Evolutionary conservation across 2,329 filamentous ascomycete species (phyloP), one percentile per base, ranked within the genome.

Genomic region (Davidsoniella australis): DNA sequence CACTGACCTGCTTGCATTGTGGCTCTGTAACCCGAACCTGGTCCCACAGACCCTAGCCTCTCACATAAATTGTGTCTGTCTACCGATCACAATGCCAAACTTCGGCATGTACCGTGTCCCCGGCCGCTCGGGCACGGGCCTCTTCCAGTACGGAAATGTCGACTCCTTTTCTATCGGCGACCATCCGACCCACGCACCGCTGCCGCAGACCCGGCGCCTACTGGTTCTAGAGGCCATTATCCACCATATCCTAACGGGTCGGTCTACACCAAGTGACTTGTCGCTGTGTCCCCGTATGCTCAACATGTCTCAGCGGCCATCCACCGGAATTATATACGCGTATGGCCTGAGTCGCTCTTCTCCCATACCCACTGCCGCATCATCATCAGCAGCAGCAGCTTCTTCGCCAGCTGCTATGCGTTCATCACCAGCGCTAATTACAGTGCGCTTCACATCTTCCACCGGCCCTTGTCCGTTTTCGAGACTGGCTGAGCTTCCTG

Each of bases 71-170:
- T 12, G 29, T 33, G 29, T 33, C 29, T 33, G 9, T 12, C 29
- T 9, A 12, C 29, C 29, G 29, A 23, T 23, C 5, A 5, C 29
- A 10, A 46, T 46, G 44, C 38, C 44, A 38, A 46, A 39, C 33
- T 46, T 38, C 14, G 44, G 44, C 44, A 38, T 38, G 17, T 46
- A 46, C 36, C 44, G 44, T 14, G 18, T 46, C 18, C 44, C 44
- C 8, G 18, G 44, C 20, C 33, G 44, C 10, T 37, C 44, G 18
- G 44, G 38, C 12, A 24, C 16, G 44, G 44, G 17, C 4, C 44
- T 46, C 44, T 46, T 46, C 33, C 44, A 46, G 44, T 46, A 38
- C 7, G 44, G 44, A 26, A 37, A 46, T 39, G 38, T 46, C 18
- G 44, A 46, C 38, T 33, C 18, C 18, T 46, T 46, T 12, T 46